Conservation (phyloP, 1,139 yeast species). For the Pichia norvegensis region DNA sequence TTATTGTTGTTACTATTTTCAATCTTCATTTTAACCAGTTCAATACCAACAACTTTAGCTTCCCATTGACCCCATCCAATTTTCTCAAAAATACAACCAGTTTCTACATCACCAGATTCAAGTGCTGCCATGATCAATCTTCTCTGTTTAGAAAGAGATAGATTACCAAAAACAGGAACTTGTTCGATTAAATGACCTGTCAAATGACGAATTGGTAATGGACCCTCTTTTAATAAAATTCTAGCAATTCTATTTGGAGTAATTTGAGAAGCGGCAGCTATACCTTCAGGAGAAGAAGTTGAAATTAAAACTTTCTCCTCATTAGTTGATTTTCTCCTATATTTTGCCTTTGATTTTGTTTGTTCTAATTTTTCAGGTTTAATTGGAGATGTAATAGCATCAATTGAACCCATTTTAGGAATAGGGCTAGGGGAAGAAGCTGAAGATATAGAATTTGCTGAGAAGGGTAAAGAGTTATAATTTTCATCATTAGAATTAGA, state of each 20-base stretch:
- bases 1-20: slow-evolving; percentile 6
- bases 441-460: background rate
- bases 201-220: slow-evolving; percentile 83
- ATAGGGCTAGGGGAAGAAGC: slow-evolving; percentile 6
- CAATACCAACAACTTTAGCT: slow-evolving; percentile 41
- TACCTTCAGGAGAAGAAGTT: slow-evolving; percentile 81
- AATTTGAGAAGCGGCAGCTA: slow-evolving; percentile 80
- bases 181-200: slow-evolving; percentile 70
- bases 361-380: slow-evolving; percentile 1
- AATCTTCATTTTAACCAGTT: slow-evolving; percentile 32
- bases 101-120: slow-evolving; percentile 59
- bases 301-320: slow-evolving; percentile 39
- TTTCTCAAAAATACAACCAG: slow-evolving; percentile 72
- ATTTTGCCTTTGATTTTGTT: slow-evolving; percentile 12
- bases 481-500: background rate
- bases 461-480: slow-evolving; percentile 1
- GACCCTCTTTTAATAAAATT: slow-evolving; percentile 67
- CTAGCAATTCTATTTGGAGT: slow-evolving; percentile 74
- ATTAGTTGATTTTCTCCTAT: slow-evolving; percentile 18
- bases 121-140: slow-evolving; percentile 83
- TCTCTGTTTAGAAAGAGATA: slow-evolving; percentile 83
- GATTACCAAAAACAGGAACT: slow-evolving; percentile 70
- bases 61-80: slow-evolving; percentile 99
- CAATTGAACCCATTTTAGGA: background rate
- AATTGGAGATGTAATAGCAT: background rate